Percentiles rank a stretch among this genome's conserved stretches.
Evolutionary conservation across 2,329 filamentous ascomycete species (phyloP).

Genomic region (Exophiala calicioides): DNA sequence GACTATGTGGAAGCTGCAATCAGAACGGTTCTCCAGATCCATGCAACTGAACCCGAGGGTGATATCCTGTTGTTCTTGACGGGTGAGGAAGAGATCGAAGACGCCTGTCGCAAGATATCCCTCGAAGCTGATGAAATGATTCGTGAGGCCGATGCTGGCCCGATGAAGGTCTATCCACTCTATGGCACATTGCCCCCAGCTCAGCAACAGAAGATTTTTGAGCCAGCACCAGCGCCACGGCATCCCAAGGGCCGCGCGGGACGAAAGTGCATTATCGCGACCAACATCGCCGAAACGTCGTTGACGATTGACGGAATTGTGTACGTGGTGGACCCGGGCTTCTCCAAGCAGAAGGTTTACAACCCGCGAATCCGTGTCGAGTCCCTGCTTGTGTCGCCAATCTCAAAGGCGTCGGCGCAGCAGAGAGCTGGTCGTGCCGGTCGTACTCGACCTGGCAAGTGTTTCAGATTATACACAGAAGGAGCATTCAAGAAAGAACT

Average conservation of each 20-base stretch:
- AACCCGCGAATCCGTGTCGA: constrained; percentile 96
- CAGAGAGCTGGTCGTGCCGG: constrained; percentile 98
- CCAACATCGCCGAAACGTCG: constrained; percentile 97
- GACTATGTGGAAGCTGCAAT: constrained; percentile 97
- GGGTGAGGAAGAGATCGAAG: constrained; percentile 97
- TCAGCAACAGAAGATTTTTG: constrained; percentile 94
- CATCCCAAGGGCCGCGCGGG: constrained; percentile 78
- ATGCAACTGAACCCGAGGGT: constrained; percentile 86
- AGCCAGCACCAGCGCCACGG: constrained; percentile 74
- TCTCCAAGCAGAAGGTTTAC: constrained; percentile 99
- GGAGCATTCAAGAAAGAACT: constrained; percentile 95
- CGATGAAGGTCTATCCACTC: constrained; percentile 84
- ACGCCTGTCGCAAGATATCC: constrained; percentile 86
- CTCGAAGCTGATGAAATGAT: constrained; percentile 91
- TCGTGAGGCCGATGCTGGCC: constrained; percentile 86
- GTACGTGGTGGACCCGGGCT: constrained; percentile 97
- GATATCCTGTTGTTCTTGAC: constrained; percentile 95
- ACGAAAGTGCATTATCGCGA: constrained; percentile 91
- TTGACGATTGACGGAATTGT: constrained; percentile 98
- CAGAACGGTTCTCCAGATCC: constrained; percentile 93
- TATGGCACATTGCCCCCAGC: constrained; percentile 91
- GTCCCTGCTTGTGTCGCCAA: constrained; percentile 93
- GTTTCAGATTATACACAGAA: constrained; percentile 95
- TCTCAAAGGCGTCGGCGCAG: constrained; percentile 95
- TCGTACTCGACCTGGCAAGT: constrained; percentile 97